Evolutionary conservation across 2,329 filamentous ascomycete genomes (phyloP), one percentile per base, ranked within the genome.

Genomic region (Aspergillus neotritici): DNA sequence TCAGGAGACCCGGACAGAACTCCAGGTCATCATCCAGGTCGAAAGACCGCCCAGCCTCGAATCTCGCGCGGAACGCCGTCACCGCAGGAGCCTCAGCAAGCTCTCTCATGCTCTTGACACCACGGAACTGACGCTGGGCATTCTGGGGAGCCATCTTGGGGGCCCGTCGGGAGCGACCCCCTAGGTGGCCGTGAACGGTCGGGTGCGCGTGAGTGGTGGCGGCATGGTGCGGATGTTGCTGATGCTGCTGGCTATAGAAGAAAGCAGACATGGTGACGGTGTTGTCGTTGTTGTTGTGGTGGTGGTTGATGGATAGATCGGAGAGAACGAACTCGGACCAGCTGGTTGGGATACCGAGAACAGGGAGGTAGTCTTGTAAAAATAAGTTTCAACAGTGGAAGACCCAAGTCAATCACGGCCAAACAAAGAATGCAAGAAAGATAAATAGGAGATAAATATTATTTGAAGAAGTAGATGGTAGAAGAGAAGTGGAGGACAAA

Each of bases 11-110:
- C 51, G 91, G 91, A 71, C 90, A 96, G 69, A 97, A 97, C 68
- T 95, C 85, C 71, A 95, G 78, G 66, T 97, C 91, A 65, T 97
- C 91, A 62, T 96, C 91, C 50, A 97, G 78, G 57, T 97, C 91
- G 62, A 97, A 97, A 8, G 90, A 95, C 47, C 89, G 82, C 47
- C 87, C 88, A 52, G 88, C 86, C 72, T 97, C 90, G 57, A 94
- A 94, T 62, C 89, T 84, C 55, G 81, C 81, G 56, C 91, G 86
- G 73, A 94, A 96, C 50, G 83, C 81, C 48, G 79, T 78, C 47
- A 94, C 75, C 39, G 83, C 79, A 14, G 82, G 81, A n/a, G 84
- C 77, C 67, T 94, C 89, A 57, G 82, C 82, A 51, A 88, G 72
- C 66, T 95, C 89, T 69, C 94, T 90, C 71, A 91, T 87, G 60